Evolutionary conservation across 2,329 filamentous ascomycete genomes (phyloP).

Genomic region (Lachnellula arida): DNA sequence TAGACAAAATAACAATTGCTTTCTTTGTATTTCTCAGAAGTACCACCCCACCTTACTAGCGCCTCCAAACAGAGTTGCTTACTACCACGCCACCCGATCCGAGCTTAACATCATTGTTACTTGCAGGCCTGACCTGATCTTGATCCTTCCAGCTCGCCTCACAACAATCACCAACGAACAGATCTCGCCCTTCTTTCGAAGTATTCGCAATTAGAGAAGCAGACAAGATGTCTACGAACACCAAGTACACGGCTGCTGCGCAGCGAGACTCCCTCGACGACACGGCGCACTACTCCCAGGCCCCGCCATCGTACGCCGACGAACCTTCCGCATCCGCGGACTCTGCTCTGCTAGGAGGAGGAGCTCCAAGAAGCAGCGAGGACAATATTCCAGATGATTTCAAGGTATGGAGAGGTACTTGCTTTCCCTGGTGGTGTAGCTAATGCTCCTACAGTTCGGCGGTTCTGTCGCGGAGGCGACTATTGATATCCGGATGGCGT

Average conservation of each 20-base stretch:
- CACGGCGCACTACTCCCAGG: conserved; percentile 58
- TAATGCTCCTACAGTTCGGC: conserved; percentile 60
- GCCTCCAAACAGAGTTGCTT: no score
- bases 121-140: background rate
- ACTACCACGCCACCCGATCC: background rate
- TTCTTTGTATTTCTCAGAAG: no score
- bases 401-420: conserved; percentile 54
- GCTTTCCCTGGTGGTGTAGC: conserved; percentile 1
- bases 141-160: background rate
- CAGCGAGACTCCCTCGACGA: conserved; percentile 84
- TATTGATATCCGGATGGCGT: conserved; percentile 93
- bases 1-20: no score
- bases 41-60: no score
- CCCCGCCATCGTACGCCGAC: conserved; percentile 77
- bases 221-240: conserved; percentile 62
- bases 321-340: conserved; percentile 50
- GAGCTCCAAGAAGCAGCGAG: conserved; percentile 71
- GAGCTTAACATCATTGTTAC: background rate
- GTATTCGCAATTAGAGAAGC: background rate
- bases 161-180: background rate
- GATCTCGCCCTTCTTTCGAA: background rate
- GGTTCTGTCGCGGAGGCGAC: conserved; percentile 91
- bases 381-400: conserved; percentile 97
- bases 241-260: conserved; percentile 79
- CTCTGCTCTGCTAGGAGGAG: conserved; percentile 55